These are phyloP conservation scores for Stagonosporopsis rhizophila DNA, from an alignment of 2,329 filamentous ascomycete genomes.

Conservation along the genomic window DNA sequence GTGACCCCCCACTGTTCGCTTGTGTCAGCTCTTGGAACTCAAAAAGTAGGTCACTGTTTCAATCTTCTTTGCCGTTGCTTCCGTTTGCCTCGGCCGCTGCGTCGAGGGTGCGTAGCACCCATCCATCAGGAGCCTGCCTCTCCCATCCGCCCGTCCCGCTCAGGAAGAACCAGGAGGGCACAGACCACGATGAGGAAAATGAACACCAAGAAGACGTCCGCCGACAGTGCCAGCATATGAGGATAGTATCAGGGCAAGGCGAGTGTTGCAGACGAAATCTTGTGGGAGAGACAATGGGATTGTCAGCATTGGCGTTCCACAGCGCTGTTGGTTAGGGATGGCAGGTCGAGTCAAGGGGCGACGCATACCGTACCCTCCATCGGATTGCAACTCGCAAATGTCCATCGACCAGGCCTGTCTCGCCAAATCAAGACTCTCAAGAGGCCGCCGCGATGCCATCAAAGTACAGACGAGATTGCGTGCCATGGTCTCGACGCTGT, in stretches of 20 bases:
- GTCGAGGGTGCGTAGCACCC: slow-evolving; percentile 3
- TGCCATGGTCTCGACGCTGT: slow-evolving; percentile 8
- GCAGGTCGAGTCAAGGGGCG: slow-evolving; percentile 16
- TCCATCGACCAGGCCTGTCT: slow-evolving; percentile 18
- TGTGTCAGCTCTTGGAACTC: slow-evolving; percentile 30
- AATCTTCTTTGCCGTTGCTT: slow-evolving; percentile 17
- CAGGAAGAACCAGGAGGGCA: slow-evolving; percentile 13
- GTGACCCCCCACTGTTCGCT: slow-evolving; percentile 25
- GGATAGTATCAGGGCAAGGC: slow-evolving; percentile 2
- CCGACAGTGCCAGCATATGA: slow-evolving; percentile 8
- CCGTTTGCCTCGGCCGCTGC: slow-evolving; percentile 13
- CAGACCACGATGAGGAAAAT: slow-evolving; percentile 18
- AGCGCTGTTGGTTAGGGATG: slow-evolving; percentile 8
- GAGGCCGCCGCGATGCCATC: slow-evolving; percentile 4
- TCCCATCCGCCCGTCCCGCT: slow-evolving; percentile 13
- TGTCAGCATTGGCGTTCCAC: slow-evolving; percentile 5
- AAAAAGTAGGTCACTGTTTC: slow-evolving; percentile 36
- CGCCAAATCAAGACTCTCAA: slow-evolving; percentile 16
- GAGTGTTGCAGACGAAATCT: neutral
- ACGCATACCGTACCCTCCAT: slow-evolving; percentile 15
- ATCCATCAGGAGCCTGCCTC: slow-evolving; percentile 9
- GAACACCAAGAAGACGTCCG: slow-evolving; percentile 8
- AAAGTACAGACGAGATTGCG: slow-evolving; percentile 3
- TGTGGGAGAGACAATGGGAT: slow-evolving; percentile 17
- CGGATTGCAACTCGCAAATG: slow-evolving; percentile 15